Evolutionary conservation across 257 asterid genomes (phyloP).

Genomic region (Ajuga chamaepitys): DNA sequence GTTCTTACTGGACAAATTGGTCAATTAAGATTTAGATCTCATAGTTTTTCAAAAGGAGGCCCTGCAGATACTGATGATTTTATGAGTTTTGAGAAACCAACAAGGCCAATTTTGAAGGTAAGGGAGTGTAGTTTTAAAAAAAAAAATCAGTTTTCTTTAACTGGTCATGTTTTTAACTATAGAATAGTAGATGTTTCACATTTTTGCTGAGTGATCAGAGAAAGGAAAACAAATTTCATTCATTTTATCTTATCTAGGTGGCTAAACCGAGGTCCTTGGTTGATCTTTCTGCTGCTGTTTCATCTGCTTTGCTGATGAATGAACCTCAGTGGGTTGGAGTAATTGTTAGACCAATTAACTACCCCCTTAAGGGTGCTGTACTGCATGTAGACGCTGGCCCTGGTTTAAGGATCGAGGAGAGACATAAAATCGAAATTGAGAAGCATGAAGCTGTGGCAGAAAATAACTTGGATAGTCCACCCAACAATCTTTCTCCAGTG

Average conservation of each 20-base stretch:
- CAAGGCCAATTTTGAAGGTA: conserved; percentile 96
- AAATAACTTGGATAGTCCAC: conserved; percentile 22
- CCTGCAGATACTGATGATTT: conserved; percentile 95
- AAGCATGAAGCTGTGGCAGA: conserved; percentile 33
- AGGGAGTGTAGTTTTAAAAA: background rate
- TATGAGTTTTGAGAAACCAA: conserved; percentile 96
- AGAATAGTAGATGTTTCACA: background rate
- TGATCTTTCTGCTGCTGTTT: conserved; percentile 91
- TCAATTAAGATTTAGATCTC: conserved; percentile 93
- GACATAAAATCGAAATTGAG: conserved; percentile 75
- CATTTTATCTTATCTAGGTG: conserved; percentile 42
- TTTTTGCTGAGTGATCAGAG: background rate
- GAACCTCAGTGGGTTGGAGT: conserved; percentile 95
- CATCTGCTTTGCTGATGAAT: conserved; percentile 93
- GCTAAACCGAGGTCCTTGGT: conserved; percentile 89
- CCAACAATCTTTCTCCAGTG: conserved; percentile 24
- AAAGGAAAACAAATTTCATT: conserved; percentile 4
- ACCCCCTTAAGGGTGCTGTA: conserved; percentile 82
- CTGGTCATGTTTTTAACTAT: background rate
- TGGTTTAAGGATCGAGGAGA: conserved; percentile 78
- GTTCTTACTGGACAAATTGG: conserved; percentile 98
- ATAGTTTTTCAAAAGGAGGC: conserved; percentile 89
- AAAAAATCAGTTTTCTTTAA: conserved; percentile 15
- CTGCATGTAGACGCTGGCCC: conserved; percentile 93
- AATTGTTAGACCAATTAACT: conserved; percentile 67